phyloP scores from a whole-genome alignment of 257 asterid species.

The Parsonsia alboflavescens region DNA sequence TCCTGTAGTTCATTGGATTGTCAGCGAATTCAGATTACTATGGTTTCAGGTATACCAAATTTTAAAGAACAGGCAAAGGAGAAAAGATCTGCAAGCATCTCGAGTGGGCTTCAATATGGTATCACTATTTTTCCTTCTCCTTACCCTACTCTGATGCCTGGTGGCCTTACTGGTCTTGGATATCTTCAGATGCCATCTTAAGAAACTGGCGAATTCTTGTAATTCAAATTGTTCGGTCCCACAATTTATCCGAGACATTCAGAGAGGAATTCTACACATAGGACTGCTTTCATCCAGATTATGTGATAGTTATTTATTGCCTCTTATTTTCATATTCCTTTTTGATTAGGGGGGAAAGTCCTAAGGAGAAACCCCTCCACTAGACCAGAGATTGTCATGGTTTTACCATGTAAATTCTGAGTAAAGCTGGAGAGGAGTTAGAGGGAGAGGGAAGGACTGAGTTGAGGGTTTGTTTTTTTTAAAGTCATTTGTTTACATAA shows the following conservation, averaged over 20 bases:
- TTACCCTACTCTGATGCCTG: too few species aligned
- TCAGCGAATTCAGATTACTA: background rate
- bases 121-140: background rate
- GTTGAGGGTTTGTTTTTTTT: too few species aligned
- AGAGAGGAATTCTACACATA: background rate
- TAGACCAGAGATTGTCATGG: background rate
- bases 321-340: constrained; percentile 1
- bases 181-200: background rate
- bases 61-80: constrained; percentile 19
- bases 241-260: background rate
- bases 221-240: background rate
- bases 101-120: constrained; percentile 15
- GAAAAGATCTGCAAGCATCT: constrained; percentile 27
- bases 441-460: too few species aligned
- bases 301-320: background rate
- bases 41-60: constrained; percentile 21
- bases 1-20: background rate
- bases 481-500: too few species aligned
- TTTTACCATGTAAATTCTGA: background rate
- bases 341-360: too few species aligned
- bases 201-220: background rate
- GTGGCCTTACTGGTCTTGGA: background rate
- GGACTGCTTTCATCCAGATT: background rate
- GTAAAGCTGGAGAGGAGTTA: background rate
- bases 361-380: too few species aligned